Evolutionary conservation across 495 filamentous ascomycete genomes (phyloP), one percentile per base, ranked within the genome.

Genomic region (Penicillium lividum): DNA sequence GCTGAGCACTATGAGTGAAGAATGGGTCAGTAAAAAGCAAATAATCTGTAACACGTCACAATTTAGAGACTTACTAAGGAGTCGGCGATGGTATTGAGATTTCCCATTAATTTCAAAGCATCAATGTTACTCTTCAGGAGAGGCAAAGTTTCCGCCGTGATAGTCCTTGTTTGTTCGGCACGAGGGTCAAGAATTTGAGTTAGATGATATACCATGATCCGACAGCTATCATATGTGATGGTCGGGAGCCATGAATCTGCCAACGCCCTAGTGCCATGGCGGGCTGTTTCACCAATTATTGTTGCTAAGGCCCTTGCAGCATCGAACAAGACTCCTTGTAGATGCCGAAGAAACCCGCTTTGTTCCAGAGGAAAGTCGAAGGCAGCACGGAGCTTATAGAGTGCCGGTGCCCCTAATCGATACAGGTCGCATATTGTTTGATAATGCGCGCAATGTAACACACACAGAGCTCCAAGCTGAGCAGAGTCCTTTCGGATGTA

Each of bases 231-330:
- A 25, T 73, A 73, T 0, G 66, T 64, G 15, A 73, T 69, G 1
- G 68, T 73, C 8, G 68, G 68, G n/a, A 73, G 59, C 68, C 70
- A 73, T n/a, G 70, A 69, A 44, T 73, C 70, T 4, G 70, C 65
- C 15, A 73, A 51, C 47, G 62, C 66, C 5, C 59, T 49, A 3
- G 66, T 49, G 0, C 68, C 70, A 55, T 73, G 70, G 2, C 40
- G 50, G 7, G 59, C 61, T 0, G 66, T 65, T 40, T 73, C 64
- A 7, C 59, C 60, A 40, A 73, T 64, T n/a, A 71, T 73, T 3
- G 56, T 61, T 4, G 70, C 70, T 25, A 72, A 11, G 13, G 65
- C 53, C 18, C 64, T 63, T 3, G 69, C 69, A 4, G 67, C 65
- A 40, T 70, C 61, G 45, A 68, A 72, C 0, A 72, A 50, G 22